Base-by-base conservation (phyloP, 192 early-diverging fungal genomes). In the Coemansia sp. region DNA sequence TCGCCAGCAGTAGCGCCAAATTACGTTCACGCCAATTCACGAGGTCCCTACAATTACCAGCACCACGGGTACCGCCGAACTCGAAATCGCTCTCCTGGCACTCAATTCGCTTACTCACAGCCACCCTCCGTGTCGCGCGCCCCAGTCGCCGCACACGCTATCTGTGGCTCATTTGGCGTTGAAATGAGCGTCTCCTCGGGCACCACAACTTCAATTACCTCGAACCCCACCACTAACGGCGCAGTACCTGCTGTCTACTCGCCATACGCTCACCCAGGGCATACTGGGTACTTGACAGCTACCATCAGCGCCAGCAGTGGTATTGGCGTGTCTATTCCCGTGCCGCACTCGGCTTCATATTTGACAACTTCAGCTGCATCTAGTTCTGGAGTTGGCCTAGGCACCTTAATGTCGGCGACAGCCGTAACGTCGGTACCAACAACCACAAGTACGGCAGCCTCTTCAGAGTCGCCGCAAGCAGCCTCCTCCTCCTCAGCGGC, bases 391-490 rank as follows among this genome's bases (percentile, higher is more conserved):
- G 51, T 10, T 53, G 51, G 12, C 51, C 10, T 53, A 14, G 51
- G 51, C 14, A 12, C 25, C 21, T 53, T 23, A 5, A 53, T 53
- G 51, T 23, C 38, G 39, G 36, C 62, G 62, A 29, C 51, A 4
- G 51, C 25, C 3, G 25, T 53, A 53, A 53, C 25, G 25, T 29
- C 51, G 57, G 57, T 19, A 9, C 57, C 27, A 27, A 59, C 57
- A 15, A 9, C 27, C 7, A 17, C 37, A 31, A 46, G 5, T 10
- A 63, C 69, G 9, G 27, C 38, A 5, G 69, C 48, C 8, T 62
- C 53, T 10, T 71, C 69, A 0, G 53, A 57, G 41, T 71, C 69
- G 41, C 69, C 69, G 14, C 37, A 50, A 11, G 63, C 36, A 10
- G 34, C 62, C 1, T 12, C 37, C 8, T 45, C 62, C 27, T 59